These are phyloP conservation scores for Microcos paniculata DNA, from an alignment of 345 rosid species.

Conservation along the genomic window DNA sequence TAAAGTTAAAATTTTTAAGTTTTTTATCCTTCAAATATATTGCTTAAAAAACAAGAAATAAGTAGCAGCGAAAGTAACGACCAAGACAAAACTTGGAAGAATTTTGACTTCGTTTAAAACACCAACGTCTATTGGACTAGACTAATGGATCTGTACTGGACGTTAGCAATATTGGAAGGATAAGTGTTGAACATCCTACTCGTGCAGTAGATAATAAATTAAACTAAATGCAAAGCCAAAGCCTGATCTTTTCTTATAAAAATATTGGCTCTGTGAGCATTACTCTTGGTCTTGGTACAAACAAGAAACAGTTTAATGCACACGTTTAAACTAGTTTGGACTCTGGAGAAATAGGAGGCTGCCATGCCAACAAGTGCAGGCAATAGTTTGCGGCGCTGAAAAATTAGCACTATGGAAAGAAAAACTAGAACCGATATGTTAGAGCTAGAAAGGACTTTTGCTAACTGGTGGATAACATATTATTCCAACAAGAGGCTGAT, in stretches of 20 bases:
- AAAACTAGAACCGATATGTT: background rate
- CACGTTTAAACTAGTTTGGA: background rate
- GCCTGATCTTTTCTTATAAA: background rate
- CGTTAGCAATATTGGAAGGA: no score
- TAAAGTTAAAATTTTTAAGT: no score
- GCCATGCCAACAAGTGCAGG: background rate
- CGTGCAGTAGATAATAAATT: no score
- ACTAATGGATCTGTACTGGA: no score
- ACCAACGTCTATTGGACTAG: no score
- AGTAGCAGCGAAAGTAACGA: no score
- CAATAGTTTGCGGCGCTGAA: background rate
- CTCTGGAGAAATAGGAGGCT: background rate
- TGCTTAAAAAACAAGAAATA: no score
- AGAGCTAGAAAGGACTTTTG: background rate
- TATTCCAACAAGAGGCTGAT: background rate
- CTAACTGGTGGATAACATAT: background rate
- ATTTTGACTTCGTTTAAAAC: no score
- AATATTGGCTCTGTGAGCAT: background rate
- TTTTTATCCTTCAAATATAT: no score
- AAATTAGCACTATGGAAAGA: background rate
- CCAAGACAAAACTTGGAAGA: no score
- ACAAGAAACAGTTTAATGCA: background rate
- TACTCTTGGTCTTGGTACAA: background rate
- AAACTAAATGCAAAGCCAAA: no score
- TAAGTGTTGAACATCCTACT: no score